phyloP scores from a whole-genome alignment of 208 protist species.

The Crithidia expoeki region DNA sequence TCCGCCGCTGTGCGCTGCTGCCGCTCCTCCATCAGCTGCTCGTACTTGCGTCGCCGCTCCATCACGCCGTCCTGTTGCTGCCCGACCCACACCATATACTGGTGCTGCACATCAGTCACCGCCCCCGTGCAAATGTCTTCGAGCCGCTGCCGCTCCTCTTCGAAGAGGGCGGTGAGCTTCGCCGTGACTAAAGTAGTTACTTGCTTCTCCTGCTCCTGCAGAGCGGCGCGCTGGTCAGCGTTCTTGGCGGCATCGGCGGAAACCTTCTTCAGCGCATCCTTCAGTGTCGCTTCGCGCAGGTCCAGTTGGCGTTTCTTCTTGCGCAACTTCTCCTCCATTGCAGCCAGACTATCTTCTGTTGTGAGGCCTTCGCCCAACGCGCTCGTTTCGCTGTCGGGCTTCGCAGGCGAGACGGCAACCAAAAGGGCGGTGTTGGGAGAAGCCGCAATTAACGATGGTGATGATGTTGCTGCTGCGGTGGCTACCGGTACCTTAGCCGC shows the following conservation, averaged over 20 bases:
- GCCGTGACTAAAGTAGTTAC: constrained; percentile 16
- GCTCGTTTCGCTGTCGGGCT: constrained; percentile 1
- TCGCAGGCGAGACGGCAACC: constrained; percentile 2
- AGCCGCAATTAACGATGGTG: neutral
- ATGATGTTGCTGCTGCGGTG: neutral
- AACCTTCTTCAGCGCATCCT: constrained; percentile 71
- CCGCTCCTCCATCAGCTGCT: constrained; percentile 32
- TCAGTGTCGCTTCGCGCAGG: constrained; percentile 61
- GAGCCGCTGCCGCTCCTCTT: constrained; percentile 43
- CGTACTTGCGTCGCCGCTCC: constrained; percentile 18
- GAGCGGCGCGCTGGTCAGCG: constrained; percentile 42
- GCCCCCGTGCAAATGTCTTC: constrained; percentile 32
- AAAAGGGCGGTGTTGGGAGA: constrained; percentile 1
- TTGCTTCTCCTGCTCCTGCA: constrained; percentile 50
- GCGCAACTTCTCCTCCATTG: constrained; percentile 27
- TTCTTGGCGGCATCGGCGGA: constrained; percentile 51
- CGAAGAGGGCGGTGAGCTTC: constrained; percentile 43
- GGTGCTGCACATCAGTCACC: constrained; percentile 28
- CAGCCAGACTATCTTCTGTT: neutral
- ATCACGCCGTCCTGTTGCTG: constrained; percentile 26
- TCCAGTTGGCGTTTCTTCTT: constrained; percentile 56
- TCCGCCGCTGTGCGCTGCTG: constrained; percentile 17
- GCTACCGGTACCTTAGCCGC: constrained; percentile 26
- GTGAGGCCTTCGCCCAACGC: neutral
- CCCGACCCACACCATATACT: constrained; percentile 19